Percentiles rank a stretch among this genome's conserved stretches.
phyloP scores from a whole-genome alignment of 2,329 filamentous ascomycete genomes.

The Huntiella decipiens region DNA sequence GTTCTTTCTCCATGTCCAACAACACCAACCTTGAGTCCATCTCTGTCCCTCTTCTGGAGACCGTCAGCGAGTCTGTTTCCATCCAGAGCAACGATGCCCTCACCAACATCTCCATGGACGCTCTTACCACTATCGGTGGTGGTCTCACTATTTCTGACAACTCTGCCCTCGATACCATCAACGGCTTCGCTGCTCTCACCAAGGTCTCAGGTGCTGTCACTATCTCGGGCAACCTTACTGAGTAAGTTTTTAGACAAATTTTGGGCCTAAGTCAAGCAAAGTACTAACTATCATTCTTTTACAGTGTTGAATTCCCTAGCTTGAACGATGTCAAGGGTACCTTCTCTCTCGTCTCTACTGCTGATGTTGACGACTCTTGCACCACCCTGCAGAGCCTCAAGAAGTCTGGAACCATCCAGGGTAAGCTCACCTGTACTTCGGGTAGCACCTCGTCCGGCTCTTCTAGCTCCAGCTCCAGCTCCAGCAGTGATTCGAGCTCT shows the following conservation, averaged over 20 bases:
- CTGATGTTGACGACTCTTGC: slow-evolving; percentile 39
- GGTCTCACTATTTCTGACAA: slow-evolving; percentile 83
- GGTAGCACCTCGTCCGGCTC: slow-evolving; percentile 25
- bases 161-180: slow-evolving; percentile 46
- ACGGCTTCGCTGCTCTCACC: slow-evolving; percentile 48
- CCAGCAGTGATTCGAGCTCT: slow-evolving; percentile 16
- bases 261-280: background rate
- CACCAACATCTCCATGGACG: slow-evolving; percentile 57
- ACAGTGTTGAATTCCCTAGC: slow-evolving; percentile 51
- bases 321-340: slow-evolving; percentile 51
- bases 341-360: slow-evolving; percentile 50
- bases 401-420: slow-evolving; percentile 25
- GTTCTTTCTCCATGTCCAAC: slow-evolving; percentile 67
- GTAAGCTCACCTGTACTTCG: slow-evolving; percentile 27
- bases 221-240: slow-evolving; percentile 65
- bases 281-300: slow-evolving; percentile 1
- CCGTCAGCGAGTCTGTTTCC: slow-evolving; percentile 39
- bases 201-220: slow-evolving; percentile 64
- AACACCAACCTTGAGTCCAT: slow-evolving; percentile 47
- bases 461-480: slow-evolving; percentile 13
- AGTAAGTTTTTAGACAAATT: slow-evolving; percentile 35
- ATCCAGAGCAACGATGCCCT: slow-evolving; percentile 44
- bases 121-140: slow-evolving; percentile 50
- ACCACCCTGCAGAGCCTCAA: slow-evolving; percentile 29
- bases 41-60: slow-evolving; percentile 50